Conservation (phyloP, 768 basidiomycete species). For the Calocybe cyanea region DNA sequence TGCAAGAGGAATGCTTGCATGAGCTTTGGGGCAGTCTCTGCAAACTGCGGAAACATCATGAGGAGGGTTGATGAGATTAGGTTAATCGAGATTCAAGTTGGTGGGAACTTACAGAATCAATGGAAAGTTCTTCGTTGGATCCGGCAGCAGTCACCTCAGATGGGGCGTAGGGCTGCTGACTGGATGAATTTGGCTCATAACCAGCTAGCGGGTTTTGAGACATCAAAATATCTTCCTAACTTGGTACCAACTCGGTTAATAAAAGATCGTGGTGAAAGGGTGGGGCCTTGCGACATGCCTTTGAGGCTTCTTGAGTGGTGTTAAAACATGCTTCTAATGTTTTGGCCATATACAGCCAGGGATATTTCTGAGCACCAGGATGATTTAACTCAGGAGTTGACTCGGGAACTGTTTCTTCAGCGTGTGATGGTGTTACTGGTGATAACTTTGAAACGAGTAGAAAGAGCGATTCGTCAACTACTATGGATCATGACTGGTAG, state of each 20-base stretch:
- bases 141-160: no score
- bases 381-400: constrained; percentile 37
- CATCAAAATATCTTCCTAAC: no score
- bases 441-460: constrained; percentile 4
- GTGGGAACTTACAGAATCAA: constrained; percentile 28
- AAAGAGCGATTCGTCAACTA: no score
- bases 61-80: neutral
- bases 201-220: no score
- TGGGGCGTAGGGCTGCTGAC: no score
- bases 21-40: constrained; percentile 40
- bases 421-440: neutral
- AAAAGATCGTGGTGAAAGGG: no score
- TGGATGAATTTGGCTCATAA: no score
- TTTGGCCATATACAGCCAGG: constrained; percentile 60
- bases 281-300: no score
- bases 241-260: no score
- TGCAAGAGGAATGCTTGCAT: constrained; percentile 46
- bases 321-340: constrained; percentile 50
- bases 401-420: constrained; percentile 14
- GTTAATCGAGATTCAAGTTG: neutral
- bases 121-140: constrained; percentile 41
- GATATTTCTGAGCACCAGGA: constrained; percentile 48
- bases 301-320: constrained; percentile 32
- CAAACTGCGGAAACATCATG: constrained; percentile 27
- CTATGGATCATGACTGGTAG: no score